phyloP scores from a whole-genome alignment of 345 rosid genomes.

The Eutrema heterophyllum region DNA sequence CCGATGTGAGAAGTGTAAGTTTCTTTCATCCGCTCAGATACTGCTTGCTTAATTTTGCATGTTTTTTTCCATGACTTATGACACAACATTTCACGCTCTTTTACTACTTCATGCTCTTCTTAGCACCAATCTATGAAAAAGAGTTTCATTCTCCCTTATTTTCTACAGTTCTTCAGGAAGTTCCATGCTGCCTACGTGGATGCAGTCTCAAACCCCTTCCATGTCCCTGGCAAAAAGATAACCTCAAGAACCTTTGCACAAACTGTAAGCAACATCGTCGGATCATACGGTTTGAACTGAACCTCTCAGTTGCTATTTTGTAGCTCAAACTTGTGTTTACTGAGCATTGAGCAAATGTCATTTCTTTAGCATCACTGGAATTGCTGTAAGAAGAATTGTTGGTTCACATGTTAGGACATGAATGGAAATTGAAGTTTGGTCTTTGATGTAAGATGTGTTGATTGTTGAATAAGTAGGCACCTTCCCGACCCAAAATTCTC shows the following conservation, averaged over 20 bases:
- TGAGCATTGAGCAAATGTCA: not conserved
- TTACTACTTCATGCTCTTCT: not conserved
- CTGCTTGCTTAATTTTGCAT: too few relatives aligned
- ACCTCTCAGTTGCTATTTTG: slow-evolving; percentile 30
- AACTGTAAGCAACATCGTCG: slow-evolving; percentile 73
- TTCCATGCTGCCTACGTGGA: slow-evolving; percentile 96
- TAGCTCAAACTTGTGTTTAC: not conserved
- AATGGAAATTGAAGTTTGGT: slow-evolving; percentile 1
- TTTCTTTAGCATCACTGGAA: slow-evolving; percentile 3
- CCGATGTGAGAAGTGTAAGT: slow-evolving; percentile 87
- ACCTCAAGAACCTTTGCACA: slow-evolving; percentile 83
- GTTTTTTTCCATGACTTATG: too few relatives aligned
- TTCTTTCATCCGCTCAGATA: not conserved
- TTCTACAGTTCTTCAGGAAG: slow-evolving; percentile 66
- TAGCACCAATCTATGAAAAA: not conserved
- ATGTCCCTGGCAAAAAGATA: slow-evolving; percentile 91
- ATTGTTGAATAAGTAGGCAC: not conserved
- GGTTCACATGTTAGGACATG: not conserved
- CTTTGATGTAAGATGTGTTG: not conserved
- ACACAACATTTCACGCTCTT: not conserved
- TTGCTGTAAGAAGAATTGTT: not conserved
- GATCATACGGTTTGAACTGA: slow-evolving; percentile 74
- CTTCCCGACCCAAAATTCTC: too few relatives aligned
- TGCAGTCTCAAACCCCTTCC: slow-evolving; percentile 93
- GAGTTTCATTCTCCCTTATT: slow-evolving; percentile 1